phyloP scores from a whole-genome alignment of 768 basidiomycete genomes.

The Podaxis sp. region DNA sequence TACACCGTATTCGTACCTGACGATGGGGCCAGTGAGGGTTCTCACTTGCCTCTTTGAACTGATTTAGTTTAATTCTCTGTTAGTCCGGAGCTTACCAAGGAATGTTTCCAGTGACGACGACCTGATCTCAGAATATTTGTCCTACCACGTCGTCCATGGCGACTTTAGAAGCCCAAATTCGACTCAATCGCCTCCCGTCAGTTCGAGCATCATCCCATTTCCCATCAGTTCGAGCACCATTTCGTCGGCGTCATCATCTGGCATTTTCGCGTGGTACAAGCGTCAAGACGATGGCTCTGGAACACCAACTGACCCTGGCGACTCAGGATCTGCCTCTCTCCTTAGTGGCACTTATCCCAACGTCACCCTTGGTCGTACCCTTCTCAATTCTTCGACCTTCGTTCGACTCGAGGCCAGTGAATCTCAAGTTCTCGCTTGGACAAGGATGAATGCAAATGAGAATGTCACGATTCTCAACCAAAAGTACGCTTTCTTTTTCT shows the following conservation, averaged over 20 bases:
- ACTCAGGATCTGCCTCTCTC: constrained; percentile 22
- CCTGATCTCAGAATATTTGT: constrained; percentile 45
- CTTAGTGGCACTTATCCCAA: constrained; percentile 48
- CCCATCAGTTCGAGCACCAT: neutral
- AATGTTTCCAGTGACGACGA: constrained; percentile 21
- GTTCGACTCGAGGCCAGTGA: constrained; percentile 59
- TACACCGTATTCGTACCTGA: constrained; percentile 59
- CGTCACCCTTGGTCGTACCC: constrained; percentile 62
- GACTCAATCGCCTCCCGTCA: neutral
- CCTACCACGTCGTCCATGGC: constrained; percentile 59
- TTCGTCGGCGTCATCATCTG: constrained; percentile 8
- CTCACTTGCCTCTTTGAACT: neutral
- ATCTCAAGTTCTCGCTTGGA: constrained; percentile 51
- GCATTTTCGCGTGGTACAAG: constrained; percentile 16
- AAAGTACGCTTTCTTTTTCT: constrained; percentile 29
- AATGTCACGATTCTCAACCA: constrained; percentile 49
- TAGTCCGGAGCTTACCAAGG: constrained; percentile 32
- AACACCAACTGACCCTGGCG: constrained; percentile 9
- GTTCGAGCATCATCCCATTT: constrained; percentile 2
- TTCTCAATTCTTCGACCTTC: constrained; percentile 48
- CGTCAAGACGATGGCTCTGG: constrained; percentile 14
- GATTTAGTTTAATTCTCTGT: constrained; percentile 20
- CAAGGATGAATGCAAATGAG: constrained; percentile 19
- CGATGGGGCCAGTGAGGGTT: constrained; percentile 52
- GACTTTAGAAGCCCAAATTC: constrained; percentile 33